Evolutionary conservation across 441 rosid species (phyloP), one percentile per base, ranked within the genome.

Genomic region (Adansonia madagascariensis): DNA sequence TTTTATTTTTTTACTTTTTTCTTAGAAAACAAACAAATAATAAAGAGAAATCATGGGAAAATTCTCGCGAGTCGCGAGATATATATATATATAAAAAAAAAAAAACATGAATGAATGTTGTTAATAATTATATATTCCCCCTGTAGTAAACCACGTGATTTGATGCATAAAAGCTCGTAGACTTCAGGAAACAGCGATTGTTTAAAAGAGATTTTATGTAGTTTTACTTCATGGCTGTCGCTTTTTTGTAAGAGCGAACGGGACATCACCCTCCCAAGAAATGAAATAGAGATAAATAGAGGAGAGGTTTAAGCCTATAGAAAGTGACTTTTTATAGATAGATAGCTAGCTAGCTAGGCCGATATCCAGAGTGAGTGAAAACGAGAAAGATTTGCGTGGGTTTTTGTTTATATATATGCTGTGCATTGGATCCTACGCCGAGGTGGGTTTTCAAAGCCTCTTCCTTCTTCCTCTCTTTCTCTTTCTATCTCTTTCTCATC

Each of bases 371-470:
- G 35, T 47, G 27, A 60, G 35, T 39, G 65, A 44, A 53, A 71
- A 39, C 65, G 3, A 56, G 68, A 7, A 39, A 77, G 73, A 81
- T 78, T 78, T 74, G 82, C 61, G 76, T 82, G 77, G 68, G 35
- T 35, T 61, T 63, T 63, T 53, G 53, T 65, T 75, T n/a, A 72
- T 79, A 70, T 73, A 83, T 80, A 75, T 62, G 15, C 62, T 22
- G 41, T 81, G 88, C 95, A 84, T 91, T 79, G 98, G 98, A 91
- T 93, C 97, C 98, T 85, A 85, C 98, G 81, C 90, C 92, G 72
- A 81, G 81, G 85, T 86, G 82, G 78, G 81, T 73, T 78, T 76
- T 84, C 80, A 78, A 79, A 35, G 69, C 78, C 61, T 52, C 59
- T 8, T 43, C 53, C 66, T 79, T 43, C 73, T 44, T 71, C 41